A percentile compares a stretch with the other conserved stretches of the same genome.
phyloP scores from a whole-genome alignment of 179 eudicot species.

The Patellifolia procumbens region DNA sequence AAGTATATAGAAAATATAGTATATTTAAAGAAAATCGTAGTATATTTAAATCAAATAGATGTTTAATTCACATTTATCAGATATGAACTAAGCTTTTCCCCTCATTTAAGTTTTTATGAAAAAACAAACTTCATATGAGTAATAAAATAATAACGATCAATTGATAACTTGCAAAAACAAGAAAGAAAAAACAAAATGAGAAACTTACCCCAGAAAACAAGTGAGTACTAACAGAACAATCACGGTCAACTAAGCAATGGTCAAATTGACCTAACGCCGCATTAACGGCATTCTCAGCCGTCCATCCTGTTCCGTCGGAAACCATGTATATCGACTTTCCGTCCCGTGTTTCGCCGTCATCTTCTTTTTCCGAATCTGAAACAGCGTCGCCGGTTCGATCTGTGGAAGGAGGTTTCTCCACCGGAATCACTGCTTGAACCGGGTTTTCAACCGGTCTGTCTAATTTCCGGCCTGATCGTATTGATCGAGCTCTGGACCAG shows the following conservation, averaged over 20 bases:
- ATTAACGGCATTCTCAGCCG: conserved; percentile 80
- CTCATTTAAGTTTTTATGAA: too few species aligned
- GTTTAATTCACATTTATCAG: too few species aligned
- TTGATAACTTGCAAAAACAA: background rate
- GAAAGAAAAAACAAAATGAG: background rate
- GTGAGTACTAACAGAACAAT: conserved; percentile 77
- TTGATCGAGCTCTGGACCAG: conserved; percentile 82
- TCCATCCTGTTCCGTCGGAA: conserved; percentile 96
- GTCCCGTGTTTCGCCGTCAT: conserved; percentile 25
- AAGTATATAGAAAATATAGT: too few species aligned
- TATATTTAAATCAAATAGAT: too few species aligned
- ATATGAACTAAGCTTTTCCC: too few species aligned
- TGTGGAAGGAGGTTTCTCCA: conserved; percentile 3
- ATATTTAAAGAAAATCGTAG: too few species aligned
- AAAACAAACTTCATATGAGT: too few species aligned
- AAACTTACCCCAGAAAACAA: conserved; percentile 83
- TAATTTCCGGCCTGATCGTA: conserved; percentile 65
- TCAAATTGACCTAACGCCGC: conserved; percentile 97
- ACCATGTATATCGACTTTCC: conserved; percentile 80
- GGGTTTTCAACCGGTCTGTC: conserved; percentile 40
- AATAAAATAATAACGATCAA: background rate
- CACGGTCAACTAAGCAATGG: conserved; percentile 77
- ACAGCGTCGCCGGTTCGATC: conserved; percentile 5
- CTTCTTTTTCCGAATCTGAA: conserved; percentile 28
- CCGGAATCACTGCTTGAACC: background rate